Conservation (phyloP, 176 grass and related monocot genomes). For the Zoysia pacifica region DNA sequence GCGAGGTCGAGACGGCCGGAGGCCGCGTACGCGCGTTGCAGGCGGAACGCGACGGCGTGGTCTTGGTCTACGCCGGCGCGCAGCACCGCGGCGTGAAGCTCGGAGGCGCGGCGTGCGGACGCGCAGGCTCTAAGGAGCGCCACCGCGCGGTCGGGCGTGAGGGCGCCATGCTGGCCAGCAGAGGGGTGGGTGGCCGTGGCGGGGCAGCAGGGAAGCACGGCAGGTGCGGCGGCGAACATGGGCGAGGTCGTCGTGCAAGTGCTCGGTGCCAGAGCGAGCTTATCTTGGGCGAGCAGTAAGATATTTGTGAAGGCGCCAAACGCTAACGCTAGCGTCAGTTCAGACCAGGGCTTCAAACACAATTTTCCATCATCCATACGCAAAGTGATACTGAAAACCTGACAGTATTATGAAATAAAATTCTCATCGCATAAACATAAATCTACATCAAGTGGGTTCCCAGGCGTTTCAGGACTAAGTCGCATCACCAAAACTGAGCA, state of each 20-base stretch:
- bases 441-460: too few species aligned
- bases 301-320: neutral
- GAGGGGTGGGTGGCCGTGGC: neutral
- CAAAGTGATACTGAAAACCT: too few species aligned
- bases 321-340: too few species aligned
- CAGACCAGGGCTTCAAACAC: too few species aligned
- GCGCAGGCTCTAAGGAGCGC: conserved; percentile 57
- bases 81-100: conserved; percentile 71
- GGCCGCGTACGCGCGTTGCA: conserved; percentile 72
- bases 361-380: too few species aligned
- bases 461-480: too few species aligned
- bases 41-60: conserved; percentile 63
- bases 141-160: conserved; percentile 44
- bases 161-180: neutral
- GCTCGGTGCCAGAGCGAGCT: neutral
- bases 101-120: conserved; percentile 43
- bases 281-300: neutral
- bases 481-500: too few species aligned
- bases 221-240: conserved; percentile 26
- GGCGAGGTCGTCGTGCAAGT: conserved; percentile 7
- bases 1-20: conserved; percentile 55
- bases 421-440: too few species aligned
- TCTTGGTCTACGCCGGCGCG: conserved; percentile 54
- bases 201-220: conserved; percentile 22
- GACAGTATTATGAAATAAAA: too few species aligned